These are phyloP conservation scores for Escallonia rubra DNA, from an alignment of 129 eudicot species.

Conservation along the genomic window DNA sequence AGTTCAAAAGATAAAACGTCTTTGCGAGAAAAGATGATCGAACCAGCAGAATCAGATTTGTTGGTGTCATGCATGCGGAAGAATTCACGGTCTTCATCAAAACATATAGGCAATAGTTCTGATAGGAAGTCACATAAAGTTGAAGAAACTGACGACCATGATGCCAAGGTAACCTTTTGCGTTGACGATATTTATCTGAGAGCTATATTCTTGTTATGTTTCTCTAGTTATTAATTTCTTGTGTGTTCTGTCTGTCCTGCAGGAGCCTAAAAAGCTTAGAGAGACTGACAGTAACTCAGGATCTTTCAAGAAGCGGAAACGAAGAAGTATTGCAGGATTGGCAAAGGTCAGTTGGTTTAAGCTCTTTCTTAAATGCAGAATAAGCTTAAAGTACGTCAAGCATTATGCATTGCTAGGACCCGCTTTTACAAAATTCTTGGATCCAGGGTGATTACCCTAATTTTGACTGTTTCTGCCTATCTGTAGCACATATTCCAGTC, in stretches of 20 bases:
- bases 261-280: slow-evolving; percentile 35
- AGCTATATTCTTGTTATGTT: not conserved
- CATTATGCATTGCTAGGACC: too few species aligned
- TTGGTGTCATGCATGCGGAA: slow-evolving; percentile 20
- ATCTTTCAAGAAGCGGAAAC: slow-evolving; percentile 53
- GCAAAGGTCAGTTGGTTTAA: slow-evolving; percentile 52
- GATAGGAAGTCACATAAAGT: slow-evolving; percentile 25
- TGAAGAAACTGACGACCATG: slow-evolving; percentile 24
- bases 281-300: slow-evolving; percentile 33
- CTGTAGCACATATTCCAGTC: too few species aligned
- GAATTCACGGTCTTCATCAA: slow-evolving; percentile 19
- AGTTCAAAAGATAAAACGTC: slow-evolving; percentile 28
- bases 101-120: slow-evolving; percentile 31
- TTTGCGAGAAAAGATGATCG: slow-evolving; percentile 20
- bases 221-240: slow-evolving; percentile 1
- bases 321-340: slow-evolving; percentile 56
- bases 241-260: slow-evolving; percentile 14
- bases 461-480: too few species aligned
- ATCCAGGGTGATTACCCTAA: too few species aligned
- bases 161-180: slow-evolving; percentile 46
- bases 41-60: slow-evolving; percentile 34
- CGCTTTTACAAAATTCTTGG: too few species aligned
- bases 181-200: not conserved
- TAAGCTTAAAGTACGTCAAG: too few species aligned
- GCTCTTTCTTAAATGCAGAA: too few species aligned